A percentile compares a stretch with the other conserved stretches of the same genome.
Conservation (phyloP, 2,329 filamentous ascomycete genomes). For the Cercospora berteroae region DNA sequence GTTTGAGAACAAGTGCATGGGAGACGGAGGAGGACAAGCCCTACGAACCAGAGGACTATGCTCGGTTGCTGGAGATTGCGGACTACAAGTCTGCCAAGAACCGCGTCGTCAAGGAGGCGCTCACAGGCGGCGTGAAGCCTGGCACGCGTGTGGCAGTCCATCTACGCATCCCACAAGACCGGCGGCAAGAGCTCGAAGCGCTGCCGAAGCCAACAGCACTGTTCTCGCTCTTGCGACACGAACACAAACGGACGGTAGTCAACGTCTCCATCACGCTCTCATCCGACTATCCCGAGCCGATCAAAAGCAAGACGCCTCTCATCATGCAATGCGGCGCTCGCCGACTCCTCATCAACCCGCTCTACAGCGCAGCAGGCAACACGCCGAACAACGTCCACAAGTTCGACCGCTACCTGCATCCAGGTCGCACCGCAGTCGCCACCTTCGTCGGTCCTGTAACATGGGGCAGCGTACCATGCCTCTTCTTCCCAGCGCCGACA, state of each 20-base stretch:
- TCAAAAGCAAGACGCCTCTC: slow-evolving; percentile 90
- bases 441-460: slow-evolving; percentile 86
- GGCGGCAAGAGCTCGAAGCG: slow-evolving; percentile 53
- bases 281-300: slow-evolving; percentile 69
- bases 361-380: slow-evolving; percentile 85
- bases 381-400: slow-evolving; percentile 98
- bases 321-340: slow-evolving; percentile 89
- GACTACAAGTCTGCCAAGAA: slow-evolving; percentile 85
- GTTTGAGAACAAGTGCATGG: slow-evolving; percentile 82
- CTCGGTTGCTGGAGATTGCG: slow-evolving; percentile 77
- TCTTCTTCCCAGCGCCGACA: slow-evolving; percentile 71
- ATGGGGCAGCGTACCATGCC: slow-evolving; percentile 86
- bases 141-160: slow-evolving; percentile 82
- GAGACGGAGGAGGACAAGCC: slow-evolving; percentile 82
- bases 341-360: slow-evolving; percentile 80
- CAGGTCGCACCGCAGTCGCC: slow-evolving; percentile 83
- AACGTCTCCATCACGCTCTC: slow-evolving; percentile 88
- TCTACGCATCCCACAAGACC: slow-evolving; percentile 53
- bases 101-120: slow-evolving; percentile 72
- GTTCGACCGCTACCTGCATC: slow-evolving; percentile 87
- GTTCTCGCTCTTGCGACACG: slow-evolving; percentile 86
- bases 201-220: slow-evolving; percentile 64
- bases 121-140: slow-evolving; percentile 81
- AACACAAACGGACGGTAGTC: slow-evolving; percentile 87
- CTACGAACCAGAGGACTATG: slow-evolving; percentile 87